A percentile compares a stretch with the other conserved stretches of the same genome.
Evolutionary conservation across 768 basidiomycete species (phyloP).

Genomic region (Termitomyces sp.): DNA sequence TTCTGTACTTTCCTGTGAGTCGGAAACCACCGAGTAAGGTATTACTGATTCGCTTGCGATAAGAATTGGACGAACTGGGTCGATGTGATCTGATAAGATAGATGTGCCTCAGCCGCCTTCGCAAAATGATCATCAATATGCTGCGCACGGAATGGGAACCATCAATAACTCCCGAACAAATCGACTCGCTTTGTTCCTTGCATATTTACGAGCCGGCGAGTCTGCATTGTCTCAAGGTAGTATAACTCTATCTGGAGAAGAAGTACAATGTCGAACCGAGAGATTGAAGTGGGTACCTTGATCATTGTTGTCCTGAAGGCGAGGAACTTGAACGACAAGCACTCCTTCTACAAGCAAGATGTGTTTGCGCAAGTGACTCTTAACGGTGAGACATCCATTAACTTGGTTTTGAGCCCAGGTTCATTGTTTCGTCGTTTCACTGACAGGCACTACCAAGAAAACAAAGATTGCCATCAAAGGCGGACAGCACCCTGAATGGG

Average conservation of each 20-base stretch:
- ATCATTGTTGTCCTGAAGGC: slow-evolving; percentile 85
- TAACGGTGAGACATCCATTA: slow-evolving; percentile 29
- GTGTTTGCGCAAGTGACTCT: slow-evolving; percentile 70
- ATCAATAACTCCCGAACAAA: background rate
- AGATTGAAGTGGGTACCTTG: slow-evolving; percentile 69
- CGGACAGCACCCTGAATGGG: slow-evolving; percentile 93
- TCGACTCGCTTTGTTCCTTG: background rate
- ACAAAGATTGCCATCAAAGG: slow-evolving; percentile 78
- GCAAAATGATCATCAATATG: no score
- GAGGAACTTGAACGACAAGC: slow-evolving; percentile 74
- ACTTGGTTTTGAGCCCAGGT: background rate
- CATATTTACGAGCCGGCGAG: background rate
- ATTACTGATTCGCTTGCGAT: no score
- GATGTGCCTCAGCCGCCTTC: no score
- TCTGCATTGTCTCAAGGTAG: background rate
- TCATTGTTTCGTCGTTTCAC: background rate
- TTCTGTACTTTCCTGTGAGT: background rate
- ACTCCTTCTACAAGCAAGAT: slow-evolving; percentile 88
- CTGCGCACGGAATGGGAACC: background rate
- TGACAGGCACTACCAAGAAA: slow-evolving; percentile 52
- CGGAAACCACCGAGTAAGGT: background rate
- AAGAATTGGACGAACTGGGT: background rate
- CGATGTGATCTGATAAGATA: background rate
- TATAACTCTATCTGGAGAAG: background rate
- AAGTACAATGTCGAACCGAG: slow-evolving; percentile 26